Conservation (phyloP, 257 asterid species). For the Solanum sparsipilum region DNA sequence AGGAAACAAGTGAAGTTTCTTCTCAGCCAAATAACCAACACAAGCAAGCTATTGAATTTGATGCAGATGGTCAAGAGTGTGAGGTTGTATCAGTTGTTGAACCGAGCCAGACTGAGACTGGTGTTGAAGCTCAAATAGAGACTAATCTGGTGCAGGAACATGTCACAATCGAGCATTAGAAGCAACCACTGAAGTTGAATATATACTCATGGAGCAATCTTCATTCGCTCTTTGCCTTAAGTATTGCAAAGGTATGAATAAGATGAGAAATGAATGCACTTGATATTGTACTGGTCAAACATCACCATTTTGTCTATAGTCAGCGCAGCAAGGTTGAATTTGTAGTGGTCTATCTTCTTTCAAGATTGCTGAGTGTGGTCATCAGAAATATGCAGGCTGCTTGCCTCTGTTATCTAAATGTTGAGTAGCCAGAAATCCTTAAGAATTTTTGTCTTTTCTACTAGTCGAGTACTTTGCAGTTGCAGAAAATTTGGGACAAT, state of each 20-base stretch:
- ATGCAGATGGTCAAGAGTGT: neutral
- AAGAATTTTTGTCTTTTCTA: constrained; percentile 6
- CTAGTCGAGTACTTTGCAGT: constrained; percentile 14
- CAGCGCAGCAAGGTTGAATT: constrained; percentile 13
- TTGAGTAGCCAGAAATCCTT: constrained; percentile 9
- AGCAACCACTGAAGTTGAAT: neutral
- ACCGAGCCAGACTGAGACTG: neutral
- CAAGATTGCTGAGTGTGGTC: constrained; percentile 13
- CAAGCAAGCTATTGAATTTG: neutral
- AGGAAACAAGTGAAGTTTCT: constrained; percentile 13
- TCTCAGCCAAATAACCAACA: constrained; percentile 3
- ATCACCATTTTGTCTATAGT: constrained; percentile 15
- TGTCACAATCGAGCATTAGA: constrained; percentile 10
- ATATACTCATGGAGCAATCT: constrained; percentile 15
- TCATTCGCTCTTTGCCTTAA: constrained; percentile 4
- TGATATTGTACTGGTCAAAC: constrained; percentile 2
- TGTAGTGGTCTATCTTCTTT: constrained; percentile 7
- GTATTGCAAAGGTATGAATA: constrained; percentile 5
- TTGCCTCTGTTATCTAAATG: neutral
- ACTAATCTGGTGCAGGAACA: constrained; percentile 1
- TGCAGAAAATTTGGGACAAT: neutral
- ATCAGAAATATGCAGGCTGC: neutral
- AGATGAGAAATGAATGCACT: constrained; percentile 9
- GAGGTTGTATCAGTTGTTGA: constrained; percentile 1
- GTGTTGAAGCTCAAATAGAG: constrained; percentile 6